A percentile compares a stretch with the other conserved stretches of the same genome.
Evolutionary conservation across 805 yeast genomes (phyloP).

Genomic region (Yamadazyma sp.): DNA sequence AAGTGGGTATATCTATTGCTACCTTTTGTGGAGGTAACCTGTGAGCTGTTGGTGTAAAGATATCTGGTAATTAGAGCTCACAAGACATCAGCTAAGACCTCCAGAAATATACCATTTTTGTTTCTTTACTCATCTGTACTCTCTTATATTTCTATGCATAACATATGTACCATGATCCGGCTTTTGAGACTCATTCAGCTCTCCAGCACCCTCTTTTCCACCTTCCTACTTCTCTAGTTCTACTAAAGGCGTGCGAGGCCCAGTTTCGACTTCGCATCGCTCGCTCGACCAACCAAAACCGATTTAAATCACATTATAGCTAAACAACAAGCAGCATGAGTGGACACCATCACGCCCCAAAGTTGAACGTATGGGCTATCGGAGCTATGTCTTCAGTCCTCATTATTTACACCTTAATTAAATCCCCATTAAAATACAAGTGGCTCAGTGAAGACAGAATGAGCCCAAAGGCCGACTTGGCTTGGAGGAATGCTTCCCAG

Average conservation of each 20-base stretch:
- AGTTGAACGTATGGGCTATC: constrained; percentile 39
- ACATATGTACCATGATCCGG: too few relatives aligned
- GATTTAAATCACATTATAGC: constrained; percentile 1
- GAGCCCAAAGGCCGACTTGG: constrained; percentile 48
- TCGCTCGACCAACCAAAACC: constrained; percentile 15
- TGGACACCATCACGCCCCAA: constrained; percentile 36
- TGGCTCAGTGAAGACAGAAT: constrained; percentile 43
- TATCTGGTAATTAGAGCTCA: background rate
- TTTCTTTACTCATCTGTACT: too few relatives aligned
- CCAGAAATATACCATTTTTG: too few relatives aligned
- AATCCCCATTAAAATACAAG: constrained; percentile 44
- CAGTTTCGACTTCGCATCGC: too few relatives aligned
- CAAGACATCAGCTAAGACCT: background rate
- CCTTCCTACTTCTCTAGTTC: too few relatives aligned
- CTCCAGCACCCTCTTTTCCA: too few relatives aligned
- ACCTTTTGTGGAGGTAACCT: too few relatives aligned
- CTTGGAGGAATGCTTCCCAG: constrained; percentile 48
- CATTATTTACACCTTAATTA: constrained; percentile 34
- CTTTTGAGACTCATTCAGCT: too few relatives aligned
- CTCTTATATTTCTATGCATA: too few relatives aligned
- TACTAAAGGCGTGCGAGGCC: too few relatives aligned
- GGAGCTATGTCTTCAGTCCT: constrained; percentile 44
- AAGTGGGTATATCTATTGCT: background rate
- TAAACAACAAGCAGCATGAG: constrained; percentile 12
- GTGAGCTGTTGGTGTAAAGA: too few relatives aligned